Base-by-base conservation (phyloP, 2,329 filamentous ascomycete genomes). In the Nemania sp. region DNA sequence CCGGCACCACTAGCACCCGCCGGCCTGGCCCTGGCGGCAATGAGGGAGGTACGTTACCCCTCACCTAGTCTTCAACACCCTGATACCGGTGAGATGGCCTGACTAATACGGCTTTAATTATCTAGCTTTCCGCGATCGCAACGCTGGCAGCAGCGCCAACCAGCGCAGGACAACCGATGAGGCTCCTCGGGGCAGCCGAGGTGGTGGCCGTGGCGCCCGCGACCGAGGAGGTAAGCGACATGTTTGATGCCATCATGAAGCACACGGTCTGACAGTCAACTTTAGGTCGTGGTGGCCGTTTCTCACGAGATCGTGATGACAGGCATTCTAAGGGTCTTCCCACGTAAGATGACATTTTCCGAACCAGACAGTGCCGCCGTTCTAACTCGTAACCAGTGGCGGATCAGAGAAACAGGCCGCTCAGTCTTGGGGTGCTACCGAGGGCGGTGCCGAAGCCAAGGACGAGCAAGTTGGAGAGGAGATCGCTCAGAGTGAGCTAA, bases 401-500 rank as follows among this genome's bases (percentile, higher is more conserved):
- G 91, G 93, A 73, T 91, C 92, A 78, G 91, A 93, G 77, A 97
- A 97, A 89, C 92, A 95, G 83, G 90, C 92, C 80, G 92, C 90
- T 79, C 92, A 95, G 82, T 92, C 93, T 76, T 98, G 95, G 94
- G 96, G 95, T 77, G 90, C 89, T 78, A 87, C 88, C 75, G 92
- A 93, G 79, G 96, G 94, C 77, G 85, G 90, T 71, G 92, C 92
- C 79, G 93, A 97, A 84, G 90, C 92, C 84, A 92, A 92, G 79
- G 96, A 98, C 77, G 96, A 98, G 88, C 89, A 93, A 83, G 93
- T 92, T 75, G 96, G 92, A 76, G 94, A 97, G 81, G 91, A 89
- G 76, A 97, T 98, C 75, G 96, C 96, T 74, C 88, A 93, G 83
- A 85, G 87, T 73, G 95, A 98, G 79, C 88, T 93, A 84, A 93